Base-by-base conservation (phyloP, 768 basidiomycete genomes). In the Lepiota venenata region DNA sequence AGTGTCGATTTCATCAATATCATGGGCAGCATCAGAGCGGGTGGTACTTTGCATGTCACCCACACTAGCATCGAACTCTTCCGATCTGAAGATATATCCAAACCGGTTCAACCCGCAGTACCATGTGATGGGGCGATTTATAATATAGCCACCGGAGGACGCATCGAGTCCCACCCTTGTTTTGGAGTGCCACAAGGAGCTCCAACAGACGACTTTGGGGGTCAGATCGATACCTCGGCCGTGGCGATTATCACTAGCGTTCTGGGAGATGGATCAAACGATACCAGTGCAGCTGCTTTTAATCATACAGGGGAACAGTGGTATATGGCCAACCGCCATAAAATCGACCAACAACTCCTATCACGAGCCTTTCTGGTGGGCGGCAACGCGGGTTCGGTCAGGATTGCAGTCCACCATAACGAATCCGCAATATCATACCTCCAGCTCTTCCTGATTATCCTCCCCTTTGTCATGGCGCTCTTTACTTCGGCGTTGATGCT, bases 301-400 rank as follows among this genome's bases (percentile, higher is more conserved):
- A 55, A 61, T 32, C 47, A 58, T n/a, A 50, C 47, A 2, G 61
- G 61, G 15, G 6, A 42, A 15, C 43, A 55, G 7, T 64, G 61
- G 63, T 57, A 59, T 18, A 39, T 32, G 11, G 41, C 50, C 14
- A 52, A 56, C 20, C 20, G 9, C 2, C 39, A 51, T 4, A 39
- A 42, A 20, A 60, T 62, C 10, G 59, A 64, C n/a, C 42, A 56
- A 10, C 52, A 59, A 3, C 59, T 64, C 18, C 43, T 55, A 11
- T 60, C 63, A 37, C 56, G 61, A 4, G 56, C 51, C 2, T 43
- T 64, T n/a, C 57, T 62, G 37, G 50, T 62, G 9, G 59, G 61
- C 3, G 63, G 63, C 11, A 52, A 57, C n/a, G 42, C 29, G 3
- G 21, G 41, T 7, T 38, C 32, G 18, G 60, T 62, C 3, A 5